Conservation (phyloP, 352 stramenopile genomes). For the Phytophthora capsici region DNA sequence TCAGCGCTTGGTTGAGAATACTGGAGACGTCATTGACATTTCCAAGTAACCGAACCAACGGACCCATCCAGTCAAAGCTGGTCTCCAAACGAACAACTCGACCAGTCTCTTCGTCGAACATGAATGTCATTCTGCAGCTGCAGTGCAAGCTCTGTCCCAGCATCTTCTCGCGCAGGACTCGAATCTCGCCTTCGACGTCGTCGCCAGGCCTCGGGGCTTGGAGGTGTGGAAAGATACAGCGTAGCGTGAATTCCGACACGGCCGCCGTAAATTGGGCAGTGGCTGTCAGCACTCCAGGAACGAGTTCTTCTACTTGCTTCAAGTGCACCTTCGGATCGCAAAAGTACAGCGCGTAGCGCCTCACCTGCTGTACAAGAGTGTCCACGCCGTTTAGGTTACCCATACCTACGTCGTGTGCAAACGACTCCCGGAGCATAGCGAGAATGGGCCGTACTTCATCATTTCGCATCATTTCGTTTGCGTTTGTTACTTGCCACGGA, state of each 20-base stretch:
- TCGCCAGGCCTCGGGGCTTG: background rate
- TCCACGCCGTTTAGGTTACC: constrained; percentile 9
- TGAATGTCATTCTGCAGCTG: constrained; percentile 13
- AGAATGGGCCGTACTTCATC: constrained; percentile 5
- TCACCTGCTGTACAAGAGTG: constrained; percentile 13
- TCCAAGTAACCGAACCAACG: constrained; percentile 5
- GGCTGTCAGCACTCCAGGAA: constrained; percentile 7
- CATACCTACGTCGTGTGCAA: constrained; percentile 14
- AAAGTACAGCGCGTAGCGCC: constrained; percentile 22
- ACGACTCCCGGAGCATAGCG: background rate
- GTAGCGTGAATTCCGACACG: constrained; percentile 18
- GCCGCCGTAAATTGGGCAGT: constrained; percentile 1
- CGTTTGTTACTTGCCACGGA: constrained; percentile 17
- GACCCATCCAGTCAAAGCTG: background rate
- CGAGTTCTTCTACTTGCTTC: constrained; percentile 10
- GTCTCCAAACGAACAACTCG: constrained; percentile 13
- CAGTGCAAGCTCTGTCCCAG: constrained; percentile 5
- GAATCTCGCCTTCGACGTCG: background rate
- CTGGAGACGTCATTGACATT: background rate
- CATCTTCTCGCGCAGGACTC: constrained; percentile 7
- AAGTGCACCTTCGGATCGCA: constrained; percentile 14
- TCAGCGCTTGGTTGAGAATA: constrained; percentile 1
- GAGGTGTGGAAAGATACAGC: constrained; percentile 19
- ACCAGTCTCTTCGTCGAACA: constrained; percentile 8
- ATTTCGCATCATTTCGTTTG: constrained; percentile 14